phyloP scores from a whole-genome alignment of 1,284 basidiomycete species.

The Sporisorium sorghi region DNA sequence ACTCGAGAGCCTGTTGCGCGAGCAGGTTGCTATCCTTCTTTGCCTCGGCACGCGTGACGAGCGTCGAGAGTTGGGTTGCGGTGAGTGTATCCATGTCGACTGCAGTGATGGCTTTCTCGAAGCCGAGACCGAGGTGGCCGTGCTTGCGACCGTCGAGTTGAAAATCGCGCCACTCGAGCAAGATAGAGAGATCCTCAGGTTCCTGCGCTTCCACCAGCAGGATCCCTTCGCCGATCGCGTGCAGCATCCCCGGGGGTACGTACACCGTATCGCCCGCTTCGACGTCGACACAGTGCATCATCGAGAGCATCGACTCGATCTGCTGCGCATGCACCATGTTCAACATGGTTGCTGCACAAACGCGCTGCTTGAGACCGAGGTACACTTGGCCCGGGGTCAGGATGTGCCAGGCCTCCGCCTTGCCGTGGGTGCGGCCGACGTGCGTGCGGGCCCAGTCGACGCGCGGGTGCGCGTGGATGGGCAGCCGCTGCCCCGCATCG shows the following conservation, averaged over 20 bases:
- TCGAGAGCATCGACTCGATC: slow-evolving; percentile 27
- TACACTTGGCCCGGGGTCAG: slow-evolving; percentile 25
- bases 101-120: slow-evolving; percentile 38
- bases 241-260: slow-evolving; percentile 40
- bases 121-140: slow-evolving; percentile 37
- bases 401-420: slow-evolving; percentile 43
- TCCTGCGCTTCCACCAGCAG: slow-evolving; percentile 40
- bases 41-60: slow-evolving; percentile 10
- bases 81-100: slow-evolving; percentile 14
- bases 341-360: slow-evolving; percentile 17
- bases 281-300: slow-evolving; percentile 34
- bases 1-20: slow-evolving; percentile 21
- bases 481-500: slow-evolving; percentile 36
- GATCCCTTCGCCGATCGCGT: slow-evolving; percentile 37
- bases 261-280: slow-evolving; percentile 33
- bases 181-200: slow-evolving; percentile 35
- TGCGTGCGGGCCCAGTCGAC: slow-evolving; percentile 30
- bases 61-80: slow-evolving; percentile 5
- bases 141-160: slow-evolving; percentile 21
- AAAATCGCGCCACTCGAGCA: slow-evolving; percentile 41
- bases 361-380: slow-evolving; percentile 17
- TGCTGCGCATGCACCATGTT: slow-evolving; percentile 31
- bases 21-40: slow-evolving; percentile 17
- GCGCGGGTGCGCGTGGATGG: slow-evolving; percentile 41
- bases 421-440: slow-evolving; percentile 34